These are phyloP conservation scores for Metarhizium humberi DNA, from an alignment of 2,329 filamentous ascomycete genomes.

Conservation along the genomic window DNA sequence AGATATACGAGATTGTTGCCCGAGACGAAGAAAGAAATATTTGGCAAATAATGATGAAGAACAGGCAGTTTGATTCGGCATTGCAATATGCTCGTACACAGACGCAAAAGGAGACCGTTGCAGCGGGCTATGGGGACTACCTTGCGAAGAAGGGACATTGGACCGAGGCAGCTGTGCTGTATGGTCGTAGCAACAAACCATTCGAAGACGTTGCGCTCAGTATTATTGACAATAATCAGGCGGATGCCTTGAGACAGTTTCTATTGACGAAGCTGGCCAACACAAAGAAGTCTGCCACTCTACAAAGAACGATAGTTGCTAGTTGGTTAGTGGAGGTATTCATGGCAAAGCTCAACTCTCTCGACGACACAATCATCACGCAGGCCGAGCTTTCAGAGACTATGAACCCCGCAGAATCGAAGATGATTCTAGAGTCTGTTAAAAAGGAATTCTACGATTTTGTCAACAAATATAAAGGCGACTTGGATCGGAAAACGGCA, in stretches of 20 bases:
- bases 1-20: conserved; percentile 90
- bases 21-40: conserved; percentile 86
- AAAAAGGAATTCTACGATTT: conserved; percentile 83
- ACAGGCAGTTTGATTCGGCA: conserved; percentile 81
- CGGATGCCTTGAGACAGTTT: conserved; percentile 86
- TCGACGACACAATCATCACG: conserved; percentile 90
- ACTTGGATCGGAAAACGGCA: conserved; percentile 82
- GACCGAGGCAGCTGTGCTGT: conserved; percentile 77
- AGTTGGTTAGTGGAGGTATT: conserved; percentile 94
- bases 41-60: conserved; percentile 86
- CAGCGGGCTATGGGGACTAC: conserved; percentile 84
- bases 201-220: conserved; percentile 92
- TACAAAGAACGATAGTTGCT: conserved; percentile 93
- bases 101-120: conserved; percentile 80
- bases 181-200: conserved; percentile 90
- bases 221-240: conserved; percentile 83
- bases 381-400: conserved; percentile 72
- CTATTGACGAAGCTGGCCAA: conserved; percentile 73
- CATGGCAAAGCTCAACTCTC: conserved; percentile 91
- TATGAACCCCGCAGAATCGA: conserved; percentile 59
- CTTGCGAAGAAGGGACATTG: conserved; percentile 74
- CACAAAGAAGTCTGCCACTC: conserved; percentile 72
- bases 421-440: conserved; percentile 60
- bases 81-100: conserved; percentile 74
- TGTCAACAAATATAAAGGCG: conserved; percentile 70